Evolutionary conservation across 352 stramenopile genomes (phyloP), one percentile per base, ranked within the genome.

Genomic region (Thraustotheca clavata): DNA sequence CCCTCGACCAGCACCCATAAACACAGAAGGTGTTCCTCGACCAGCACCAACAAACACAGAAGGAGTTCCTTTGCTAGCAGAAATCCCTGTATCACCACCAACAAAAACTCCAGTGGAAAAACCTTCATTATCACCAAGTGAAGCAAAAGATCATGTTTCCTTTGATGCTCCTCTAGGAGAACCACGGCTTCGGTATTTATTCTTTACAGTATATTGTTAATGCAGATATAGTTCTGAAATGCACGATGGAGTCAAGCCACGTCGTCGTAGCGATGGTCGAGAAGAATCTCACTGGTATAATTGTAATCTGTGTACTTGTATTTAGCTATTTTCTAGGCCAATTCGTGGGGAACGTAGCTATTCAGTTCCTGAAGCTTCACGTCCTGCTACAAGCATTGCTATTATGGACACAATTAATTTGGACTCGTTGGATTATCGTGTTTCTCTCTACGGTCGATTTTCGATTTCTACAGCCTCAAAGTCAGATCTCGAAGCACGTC

Each of bases 371-470:
- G 43, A 52, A 24, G 24, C 43, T 6, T 14, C 34, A 18, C n/a
- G n/a, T 11, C 12, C 12, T 33, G 22, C 43, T 6, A 6, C 43
- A 31, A 26, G 11, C 43, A 52, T 52, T 31, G 43, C 43, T 2
- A 31, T 31, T 14, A 52, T 52, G 43, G 43, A 52, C 24, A 52
- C 43, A 11, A 31, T 52, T 24, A 24, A 52, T 31, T 31, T 52
- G 24, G 43, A 52, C 43, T 52, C 43, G 43, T 31, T 52, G 24
- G 43, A 52, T 31, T 52, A 52, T 18, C 43, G 43, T 31, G 43
- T 52, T 2, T 52, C 43, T 24, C n/a, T 52, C 11, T 52, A 52
- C 43, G 43, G 43, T 11, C 43, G 43, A 7, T 52, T 52, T 31
- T 52, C 43, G 43, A 52, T 52, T 7, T 52, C 43, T 1, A 52